Conservation (phyloP, 2,329 filamentous ascomycete species). For the Xylaria sp. region DNA sequence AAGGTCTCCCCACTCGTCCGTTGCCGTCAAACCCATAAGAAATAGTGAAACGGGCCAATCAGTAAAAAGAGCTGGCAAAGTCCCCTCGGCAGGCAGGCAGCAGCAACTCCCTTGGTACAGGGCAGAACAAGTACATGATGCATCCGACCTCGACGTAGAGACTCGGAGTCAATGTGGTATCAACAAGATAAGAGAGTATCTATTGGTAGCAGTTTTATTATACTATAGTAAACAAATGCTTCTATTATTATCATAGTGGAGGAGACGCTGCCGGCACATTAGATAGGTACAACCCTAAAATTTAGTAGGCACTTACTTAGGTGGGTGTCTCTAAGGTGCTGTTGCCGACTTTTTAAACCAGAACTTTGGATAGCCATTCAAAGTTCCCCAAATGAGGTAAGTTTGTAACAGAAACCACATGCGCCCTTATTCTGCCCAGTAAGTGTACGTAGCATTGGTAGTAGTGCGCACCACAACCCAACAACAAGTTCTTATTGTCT, state of each 20-base stretch:
- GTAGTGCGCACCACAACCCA: constrained; percentile 5
- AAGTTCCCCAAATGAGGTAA: background rate
- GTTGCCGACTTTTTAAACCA: too few species aligned
- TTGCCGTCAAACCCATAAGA: background rate
- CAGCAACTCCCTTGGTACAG: background rate
- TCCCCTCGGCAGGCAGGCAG: constrained; percentile 1
- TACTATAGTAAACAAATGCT: too few species aligned
- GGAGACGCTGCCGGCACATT: too few species aligned
- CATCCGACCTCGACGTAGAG: background rate
- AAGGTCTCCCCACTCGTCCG: background rate
- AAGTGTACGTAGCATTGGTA: background rate
- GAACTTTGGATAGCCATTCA: too few species aligned
- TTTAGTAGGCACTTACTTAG: too few species aligned
- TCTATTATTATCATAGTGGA: too few species aligned
- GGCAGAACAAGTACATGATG: background rate
- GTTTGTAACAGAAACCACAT: constrained; percentile 15
- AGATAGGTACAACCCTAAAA: too few species aligned
- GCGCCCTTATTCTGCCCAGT: background rate
- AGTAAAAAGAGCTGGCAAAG: background rate
- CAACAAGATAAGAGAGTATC: background rate
- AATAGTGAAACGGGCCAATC: background rate
- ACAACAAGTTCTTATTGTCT: constrained; percentile 4
- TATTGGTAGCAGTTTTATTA: constrained; percentile 2
- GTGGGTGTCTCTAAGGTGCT: too few species aligned
- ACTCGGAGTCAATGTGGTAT: background rate